Base-by-base conservation (phyloP, 305 asterid species). In the Fraxinus albicans region DNA sequence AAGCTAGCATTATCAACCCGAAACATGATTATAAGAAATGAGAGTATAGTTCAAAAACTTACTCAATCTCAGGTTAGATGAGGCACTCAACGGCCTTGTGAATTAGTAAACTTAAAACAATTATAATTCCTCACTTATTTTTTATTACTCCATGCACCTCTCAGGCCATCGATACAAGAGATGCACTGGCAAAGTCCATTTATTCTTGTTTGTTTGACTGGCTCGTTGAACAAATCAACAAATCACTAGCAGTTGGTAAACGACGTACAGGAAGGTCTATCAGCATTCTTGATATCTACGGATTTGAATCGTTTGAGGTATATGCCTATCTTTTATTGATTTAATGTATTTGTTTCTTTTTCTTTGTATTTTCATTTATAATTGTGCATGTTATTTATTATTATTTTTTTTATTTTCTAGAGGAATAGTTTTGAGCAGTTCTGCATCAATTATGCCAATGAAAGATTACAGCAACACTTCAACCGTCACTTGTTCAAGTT, bases 251-350 rank as follows among this genome's bases (percentile, higher is more conserved):
- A 75, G 97, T 92, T 17, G 99, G 99, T 78, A 96, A 96, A 87
- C 94, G 97, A 69, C 92, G 98, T 65, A 96, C 99, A 53, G 99
- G 98, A 82, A 94, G 98, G 89, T 93, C 99, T 79, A 94, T 96
- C 84, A 94, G 97, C 87, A 93, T 96, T 87, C 97, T 96, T 35
- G 99, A 96, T 91, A 96, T 96, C 75, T 96, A 96, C 80, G 99
- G 99, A 77, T 96, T 96, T 84, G 99, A 96, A 90, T 96, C 99
- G 53, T 96, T 96, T 89, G 96, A 92, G 94, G 99, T 94, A 85
- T 76, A 87, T 55, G 27, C 78, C 58, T 83, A 40, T 40, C 17
- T 76, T 65, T 70, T 81, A 67, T 83, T 83, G 33, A 19, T 21
- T 82, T 75, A 27, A 67, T 76, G 63, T 83, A n/a, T 78, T 79